phyloP scores from a whole-genome alignment of 192 early-diverging fungal species.

The Gryganskiella cystojenkinii region DNA sequence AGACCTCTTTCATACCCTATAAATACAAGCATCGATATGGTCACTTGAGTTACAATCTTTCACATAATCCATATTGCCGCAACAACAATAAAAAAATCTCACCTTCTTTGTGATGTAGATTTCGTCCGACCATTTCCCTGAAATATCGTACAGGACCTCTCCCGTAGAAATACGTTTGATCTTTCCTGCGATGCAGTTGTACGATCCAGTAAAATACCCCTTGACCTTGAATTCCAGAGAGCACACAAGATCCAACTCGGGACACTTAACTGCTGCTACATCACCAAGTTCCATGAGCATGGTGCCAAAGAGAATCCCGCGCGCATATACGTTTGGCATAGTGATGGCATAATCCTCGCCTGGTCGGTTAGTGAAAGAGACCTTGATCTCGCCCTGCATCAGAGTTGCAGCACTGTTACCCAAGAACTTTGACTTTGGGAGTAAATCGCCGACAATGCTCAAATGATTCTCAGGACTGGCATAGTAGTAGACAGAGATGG shows the following conservation, averaged over 20 bases:
- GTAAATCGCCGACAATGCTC: conserved; percentile 80
- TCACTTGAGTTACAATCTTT: not conserved
- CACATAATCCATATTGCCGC: not conserved
- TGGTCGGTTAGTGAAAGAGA: conserved; percentile 69
- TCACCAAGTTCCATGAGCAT: conserved; percentile 96
- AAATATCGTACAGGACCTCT: conserved; percentile 81
- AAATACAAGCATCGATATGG: not conserved
- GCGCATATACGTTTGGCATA: conserved; percentile 94
- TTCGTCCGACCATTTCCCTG: conserved; percentile 90
- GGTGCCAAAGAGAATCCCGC: conserved; percentile 93
- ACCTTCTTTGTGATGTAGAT: conserved; percentile 66
- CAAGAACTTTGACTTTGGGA: conserved; percentile 87
- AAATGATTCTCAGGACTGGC: conserved; percentile 84
- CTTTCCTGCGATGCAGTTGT: conserved; percentile 84
- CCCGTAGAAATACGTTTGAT: conserved; percentile 81
- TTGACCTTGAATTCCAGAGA: conserved; percentile 93
- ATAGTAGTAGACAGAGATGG: conserved; percentile 88
- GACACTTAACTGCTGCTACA: conserved; percentile 74
- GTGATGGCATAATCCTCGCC: conserved; percentile 84
- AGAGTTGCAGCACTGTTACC: conserved; percentile 94
- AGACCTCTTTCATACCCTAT: conserved; percentile 63
- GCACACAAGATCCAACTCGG: conserved; percentile 79
- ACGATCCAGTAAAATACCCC: conserved; percentile 79
- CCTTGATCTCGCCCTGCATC: conserved; percentile 79
- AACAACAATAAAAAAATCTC: conserved; percentile 1